Base-by-base conservation (phyloP, 306 rosid species). In the Adenanthera pavonina region DNA sequence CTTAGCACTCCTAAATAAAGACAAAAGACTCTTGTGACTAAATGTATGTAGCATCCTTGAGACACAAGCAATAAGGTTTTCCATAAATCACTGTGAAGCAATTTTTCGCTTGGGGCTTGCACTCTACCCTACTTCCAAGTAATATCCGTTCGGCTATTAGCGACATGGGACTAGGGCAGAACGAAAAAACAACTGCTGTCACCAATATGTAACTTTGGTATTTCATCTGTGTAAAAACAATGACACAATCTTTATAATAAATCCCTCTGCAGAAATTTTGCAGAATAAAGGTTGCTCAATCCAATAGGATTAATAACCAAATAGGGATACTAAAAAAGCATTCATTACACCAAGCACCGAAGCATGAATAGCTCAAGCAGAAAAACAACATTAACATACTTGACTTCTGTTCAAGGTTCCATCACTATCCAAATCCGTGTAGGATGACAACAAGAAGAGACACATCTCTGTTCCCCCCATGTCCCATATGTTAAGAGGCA, bases 381-480 rank as follows among this genome's bases (percentile, higher is more conserved):
- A 48, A 6, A 51, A 60, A 70, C 48, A 48, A 20, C 30, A 25
- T 25, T 25, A 25, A 25, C 1, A 15, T 71, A 59, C 72, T 0
- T 17, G 34, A 51, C 46, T 33, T 19, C 19, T 78, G 36, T 54
- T 72, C 72, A 65, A 56, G 43, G 48, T 56, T 78, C 56, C 41
- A 30, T 16, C 61, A 43, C 3, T n/a, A 56, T 19, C 30, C 61
- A 44, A 59, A 70, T 20, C 69, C 46, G 1, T 56, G 25, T 1
- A 46, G 62, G 5, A 49, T 52, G 44, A 19, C 17, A 76, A 49
- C 6, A 19, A 44, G 19, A 72, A 71, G 33, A 61, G 60, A 67
- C 65, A 40, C 69, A 70, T 41, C 35, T 52, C 11, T 17, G 69
- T 60, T 65, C 69, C 59, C n/a, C n/a, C n/a, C n/a, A n/a, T n/a